phyloP scores from a whole-genome alignment of 352 stramenopile species.

The Aphanomyces cochlioides region DNA sequence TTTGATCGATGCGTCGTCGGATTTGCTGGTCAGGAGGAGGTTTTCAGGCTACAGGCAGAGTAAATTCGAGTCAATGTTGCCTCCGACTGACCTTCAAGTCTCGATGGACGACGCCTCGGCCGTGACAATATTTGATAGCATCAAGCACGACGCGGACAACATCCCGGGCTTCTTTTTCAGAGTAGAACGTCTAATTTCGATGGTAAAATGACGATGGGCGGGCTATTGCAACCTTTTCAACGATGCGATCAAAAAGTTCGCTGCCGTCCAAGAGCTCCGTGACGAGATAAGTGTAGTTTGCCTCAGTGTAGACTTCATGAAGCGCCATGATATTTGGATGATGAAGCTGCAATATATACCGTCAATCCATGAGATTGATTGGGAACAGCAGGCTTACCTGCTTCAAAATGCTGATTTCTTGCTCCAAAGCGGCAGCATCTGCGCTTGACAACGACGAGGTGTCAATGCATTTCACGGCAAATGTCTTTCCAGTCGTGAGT shows the following conservation, averaged over 20 bases:
- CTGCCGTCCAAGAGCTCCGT: slow-evolving; percentile 83
- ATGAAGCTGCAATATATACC: slow-evolving; percentile 45
- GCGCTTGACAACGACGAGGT: slow-evolving; percentile 72
- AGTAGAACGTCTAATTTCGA: slow-evolving; percentile 59
- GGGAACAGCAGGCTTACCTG: slow-evolving; percentile 31
- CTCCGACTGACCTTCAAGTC: slow-evolving; percentile 52
- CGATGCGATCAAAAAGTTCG: slow-evolving; percentile 88
- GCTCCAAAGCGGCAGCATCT: slow-evolving; percentile 56
- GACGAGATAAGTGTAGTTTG: slow-evolving; percentile 85
- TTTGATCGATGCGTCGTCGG: slow-evolving; percentile 83
- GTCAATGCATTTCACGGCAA: slow-evolving; percentile 89
- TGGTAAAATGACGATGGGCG: background rate
- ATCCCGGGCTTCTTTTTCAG: slow-evolving; percentile 78
- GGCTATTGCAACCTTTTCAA: slow-evolving; percentile 53
- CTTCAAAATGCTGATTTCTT: slow-evolving; percentile 74
- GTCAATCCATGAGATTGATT: background rate
- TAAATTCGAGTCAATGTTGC: background rate
- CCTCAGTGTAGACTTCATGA: slow-evolving; percentile 87
- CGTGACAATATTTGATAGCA: slow-evolving; percentile 86
- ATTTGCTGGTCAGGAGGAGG: slow-evolving; percentile 69
- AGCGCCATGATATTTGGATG: slow-evolving; percentile 90
- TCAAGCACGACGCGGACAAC: slow-evolving; percentile 73
- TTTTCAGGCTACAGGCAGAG: slow-evolving; percentile 60
- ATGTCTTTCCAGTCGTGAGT: slow-evolving; percentile 74
- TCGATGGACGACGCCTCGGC: slow-evolving; percentile 77